Evolutionary conservation across 495 filamentous ascomycete species (phyloP), one percentile per base, ranked within the genome.

Genomic region (Aeminium ludgeri): DNA sequence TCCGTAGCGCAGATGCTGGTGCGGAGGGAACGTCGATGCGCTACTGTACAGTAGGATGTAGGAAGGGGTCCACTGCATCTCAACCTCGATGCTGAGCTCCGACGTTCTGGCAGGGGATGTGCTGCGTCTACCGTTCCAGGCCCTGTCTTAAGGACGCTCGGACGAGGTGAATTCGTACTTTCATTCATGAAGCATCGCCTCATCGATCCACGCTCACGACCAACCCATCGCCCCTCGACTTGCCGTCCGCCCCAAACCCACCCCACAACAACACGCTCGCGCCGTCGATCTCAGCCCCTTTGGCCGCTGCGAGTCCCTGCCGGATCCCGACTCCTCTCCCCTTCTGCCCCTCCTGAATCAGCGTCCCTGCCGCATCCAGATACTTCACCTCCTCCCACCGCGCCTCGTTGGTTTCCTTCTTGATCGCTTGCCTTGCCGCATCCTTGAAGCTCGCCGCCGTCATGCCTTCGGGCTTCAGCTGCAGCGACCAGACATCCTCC

Each of bases 381-480:
- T 59, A 60, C 48, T 61, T 38, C 6, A 70, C 65, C 31, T 61
- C 58, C 11, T 51, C 55, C 73, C 74, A 78, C 43, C 53, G 54
- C 1, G 61, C 67, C 56, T 46, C 50, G 28, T 30, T 29, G 34
- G 53, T 59, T 10, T 53, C 49, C 38, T 30, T 48, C 20, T 44
- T 50, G 16, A 62, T 39, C 10, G 25, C 28, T 20, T 34, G 7
- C 18, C 51, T 37, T 29, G 46, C 40, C 7, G 63, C 62, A 43
- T 76, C 70, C 18, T 67, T 65, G 18, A 73, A 44, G 33, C 59
- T 62, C 6, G 72, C 71, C 5, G 66, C 56, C 6, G 63, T 67
- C 60, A 62, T 61, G 30, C 65, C 62, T 69, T 49, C 59, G 0
- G 66, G 55, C 47, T 68, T 58, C 7, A 79, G 42, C 33, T 59